Evolutionary conservation across 148 eudicot genomes (phyloP).

Genomic region (Vaccinium myrtillus): DNA sequence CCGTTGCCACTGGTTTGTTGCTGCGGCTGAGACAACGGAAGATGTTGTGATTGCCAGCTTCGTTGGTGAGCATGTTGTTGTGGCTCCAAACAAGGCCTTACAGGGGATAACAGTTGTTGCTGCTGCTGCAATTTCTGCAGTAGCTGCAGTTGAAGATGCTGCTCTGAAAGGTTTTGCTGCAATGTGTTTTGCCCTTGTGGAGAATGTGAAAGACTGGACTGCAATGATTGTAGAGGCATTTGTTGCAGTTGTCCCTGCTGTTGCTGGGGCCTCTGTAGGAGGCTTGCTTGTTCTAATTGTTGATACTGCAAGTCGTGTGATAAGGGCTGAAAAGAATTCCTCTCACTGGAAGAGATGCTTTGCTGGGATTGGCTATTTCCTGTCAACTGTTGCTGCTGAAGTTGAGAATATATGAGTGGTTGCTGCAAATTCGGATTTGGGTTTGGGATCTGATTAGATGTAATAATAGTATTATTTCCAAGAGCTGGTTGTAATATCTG

Average conservation of each 20-base stretch:
- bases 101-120: constrained; percentile 36
- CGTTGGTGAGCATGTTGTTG: constrained; percentile 51
- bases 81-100: constrained; percentile 39
- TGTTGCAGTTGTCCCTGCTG: constrained; percentile 53
- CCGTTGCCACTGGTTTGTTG: constrained; percentile 27
- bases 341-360: constrained; percentile 32
- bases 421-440: constrained; percentile 60
- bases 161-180: constrained; percentile 60
- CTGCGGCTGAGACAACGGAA: constrained; percentile 41
- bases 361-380: constrained; percentile 49
- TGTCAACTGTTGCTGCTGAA: constrained; percentile 67
- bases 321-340: constrained; percentile 40
- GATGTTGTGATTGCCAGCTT: constrained; percentile 52
- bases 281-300: constrained; percentile 54
- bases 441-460: constrained; percentile 49
- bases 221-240: constrained; percentile 45
- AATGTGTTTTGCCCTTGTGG: constrained; percentile 40
- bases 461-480: constrained; percentile 38
- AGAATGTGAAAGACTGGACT: constrained; percentile 52
- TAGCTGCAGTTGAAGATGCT: constrained; percentile 67
- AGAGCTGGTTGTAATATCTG: constrained; percentile 41
- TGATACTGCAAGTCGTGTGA: constrained; percentile 73
- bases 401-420: constrained; percentile 39
- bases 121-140: constrained; percentile 62
- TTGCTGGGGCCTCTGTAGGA: constrained; percentile 53